Conservation (phyloP, 2,329 filamentous ascomycete species). For the Microthyrium microscopicum region DNA sequence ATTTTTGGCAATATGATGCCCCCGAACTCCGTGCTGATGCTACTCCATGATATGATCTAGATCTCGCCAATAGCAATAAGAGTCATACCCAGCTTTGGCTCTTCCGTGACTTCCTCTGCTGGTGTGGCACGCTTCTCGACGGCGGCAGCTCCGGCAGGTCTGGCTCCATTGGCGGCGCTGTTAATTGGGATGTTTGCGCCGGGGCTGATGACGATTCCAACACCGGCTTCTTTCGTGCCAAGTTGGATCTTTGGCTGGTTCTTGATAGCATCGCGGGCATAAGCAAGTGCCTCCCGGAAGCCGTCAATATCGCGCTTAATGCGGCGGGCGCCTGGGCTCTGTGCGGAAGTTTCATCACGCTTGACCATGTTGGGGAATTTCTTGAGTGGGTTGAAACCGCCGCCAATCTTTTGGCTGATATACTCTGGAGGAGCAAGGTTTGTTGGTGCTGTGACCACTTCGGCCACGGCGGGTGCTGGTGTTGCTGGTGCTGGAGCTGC, state of each 20-base stretch:
- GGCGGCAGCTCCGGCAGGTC: slow-evolving; percentile 1
- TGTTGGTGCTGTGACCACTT: slow-evolving; percentile 4
- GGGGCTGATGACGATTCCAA: slow-evolving; percentile 21
- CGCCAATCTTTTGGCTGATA: slow-evolving; percentile 6
- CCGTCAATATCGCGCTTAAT: slow-evolving; percentile 31
- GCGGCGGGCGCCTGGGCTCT: neutral
- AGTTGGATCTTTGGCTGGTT: slow-evolving; percentile 32
- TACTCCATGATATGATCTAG: neutral
- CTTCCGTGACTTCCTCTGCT: neutral
- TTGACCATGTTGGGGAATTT: slow-evolving; percentile 8
- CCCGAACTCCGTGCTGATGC: no score
- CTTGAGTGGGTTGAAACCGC: neutral
- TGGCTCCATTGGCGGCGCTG: slow-evolving; percentile 21
- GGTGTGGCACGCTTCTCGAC: slow-evolving; percentile 1
- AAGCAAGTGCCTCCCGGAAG: slow-evolving; percentile 31
- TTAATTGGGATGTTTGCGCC: slow-evolving; percentile 21
- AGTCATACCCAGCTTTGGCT: slow-evolving; percentile 8
- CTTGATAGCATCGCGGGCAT: slow-evolving; percentile 29
- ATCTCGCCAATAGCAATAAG: slow-evolving; percentile 10
- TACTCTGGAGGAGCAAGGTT: no score
- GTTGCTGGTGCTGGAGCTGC: neutral
- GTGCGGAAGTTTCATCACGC: slow-evolving; percentile 3
- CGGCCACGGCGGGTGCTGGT: neutral
- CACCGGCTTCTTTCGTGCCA: no score
- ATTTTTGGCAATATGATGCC: no score